Evolutionary conservation across 1,284 basidiomycete species (phyloP).

Genomic region (Naganishia albida): DNA sequence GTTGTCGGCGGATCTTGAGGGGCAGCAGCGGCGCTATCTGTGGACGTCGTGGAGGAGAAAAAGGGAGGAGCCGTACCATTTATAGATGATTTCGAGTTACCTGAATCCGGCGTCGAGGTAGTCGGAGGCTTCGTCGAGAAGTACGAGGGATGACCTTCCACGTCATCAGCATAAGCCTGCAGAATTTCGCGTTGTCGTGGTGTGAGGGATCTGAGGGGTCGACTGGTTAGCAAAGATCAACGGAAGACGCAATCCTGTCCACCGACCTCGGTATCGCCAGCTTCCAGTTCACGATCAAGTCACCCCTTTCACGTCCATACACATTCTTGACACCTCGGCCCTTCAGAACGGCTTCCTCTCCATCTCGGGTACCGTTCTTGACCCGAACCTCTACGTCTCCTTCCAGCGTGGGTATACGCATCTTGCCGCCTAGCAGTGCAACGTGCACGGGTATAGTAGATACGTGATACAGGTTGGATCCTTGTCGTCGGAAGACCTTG

Average conservation of each 20-base stretch:
- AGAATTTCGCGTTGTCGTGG: constrained; percentile 81
- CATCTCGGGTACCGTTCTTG: constrained; percentile 90
- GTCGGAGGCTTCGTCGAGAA: constrained; percentile 42
- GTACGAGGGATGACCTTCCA: constrained; percentile 66
- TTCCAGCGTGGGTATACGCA: constrained; percentile 91
- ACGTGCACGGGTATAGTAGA: constrained; percentile 88
- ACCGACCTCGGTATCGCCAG: constrained; percentile 85
- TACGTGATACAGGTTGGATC: constrained; percentile 86
- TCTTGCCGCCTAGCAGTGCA: constrained; percentile 86
- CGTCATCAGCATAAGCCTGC: constrained; percentile 88
- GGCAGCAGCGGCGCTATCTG: constrained; percentile 10
- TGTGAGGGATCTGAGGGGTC: constrained; percentile 67
- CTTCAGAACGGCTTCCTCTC: constrained; percentile 94
- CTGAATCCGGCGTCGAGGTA: constrained; percentile 9
- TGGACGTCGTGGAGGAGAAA: constrained; percentile 8
- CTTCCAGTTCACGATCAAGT: constrained; percentile 86
- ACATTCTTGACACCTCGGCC: constrained; percentile 79
- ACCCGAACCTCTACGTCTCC: constrained; percentile 95
- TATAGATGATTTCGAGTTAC: constrained; percentile 2
- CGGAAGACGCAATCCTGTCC: background rate
- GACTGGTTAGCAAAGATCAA: constrained; percentile 25
- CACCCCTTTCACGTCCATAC: constrained; percentile 71
- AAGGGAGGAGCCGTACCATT: constrained; percentile 32
- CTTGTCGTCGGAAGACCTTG: constrained; percentile 86
- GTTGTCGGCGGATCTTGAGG: constrained; percentile 7